These are phyloP conservation scores for Mucor piriformis DNA, from an alignment of 371 early-diverging fungal species.

Conservation along the genomic window DNA sequence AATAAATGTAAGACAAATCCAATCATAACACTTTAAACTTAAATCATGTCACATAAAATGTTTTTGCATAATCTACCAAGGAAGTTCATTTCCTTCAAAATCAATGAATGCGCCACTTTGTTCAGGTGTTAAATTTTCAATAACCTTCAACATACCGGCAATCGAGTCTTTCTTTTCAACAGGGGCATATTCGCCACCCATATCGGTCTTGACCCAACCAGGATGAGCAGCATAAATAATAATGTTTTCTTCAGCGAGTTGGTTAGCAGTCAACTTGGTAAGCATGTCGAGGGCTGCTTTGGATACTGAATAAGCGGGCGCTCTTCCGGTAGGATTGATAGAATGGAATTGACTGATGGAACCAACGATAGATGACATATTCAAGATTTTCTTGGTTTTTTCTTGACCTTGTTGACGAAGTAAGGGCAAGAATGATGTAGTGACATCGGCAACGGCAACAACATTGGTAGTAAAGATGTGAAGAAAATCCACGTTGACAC, in stretches of 20 bases:
- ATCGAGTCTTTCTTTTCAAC: constrained; percentile 10
- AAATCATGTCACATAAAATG: no score
- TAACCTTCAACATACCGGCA: constrained; percentile 1
- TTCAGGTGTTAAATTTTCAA: constrained; percentile 9
- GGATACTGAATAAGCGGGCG: constrained; percentile 15
- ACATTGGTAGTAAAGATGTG: no score
- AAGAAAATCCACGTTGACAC: no score
- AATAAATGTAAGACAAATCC: no score
- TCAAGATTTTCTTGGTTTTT: no score
- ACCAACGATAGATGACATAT: constrained; percentile 24
- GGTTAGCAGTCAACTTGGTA: constrained; percentile 13
- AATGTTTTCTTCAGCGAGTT: constrained; percentile 23
- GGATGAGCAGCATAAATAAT: constrained; percentile 19
- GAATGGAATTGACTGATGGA: constrained; percentile 4
- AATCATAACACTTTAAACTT: no score
- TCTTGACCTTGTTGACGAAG: no score
- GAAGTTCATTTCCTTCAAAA: constrained; percentile 13
- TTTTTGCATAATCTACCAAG: no score
- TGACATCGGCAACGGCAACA: no score
- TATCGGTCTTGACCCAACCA: no score
- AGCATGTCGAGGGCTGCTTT: constrained; percentile 26
- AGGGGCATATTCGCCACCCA: constrained; percentile 20
- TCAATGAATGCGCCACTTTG: constrained; percentile 20
- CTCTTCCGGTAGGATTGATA: no score
- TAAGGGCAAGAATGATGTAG: no score